Base-by-base conservation (phyloP, 805 yeast genomes). In the Pichia ethanolica region DNA sequence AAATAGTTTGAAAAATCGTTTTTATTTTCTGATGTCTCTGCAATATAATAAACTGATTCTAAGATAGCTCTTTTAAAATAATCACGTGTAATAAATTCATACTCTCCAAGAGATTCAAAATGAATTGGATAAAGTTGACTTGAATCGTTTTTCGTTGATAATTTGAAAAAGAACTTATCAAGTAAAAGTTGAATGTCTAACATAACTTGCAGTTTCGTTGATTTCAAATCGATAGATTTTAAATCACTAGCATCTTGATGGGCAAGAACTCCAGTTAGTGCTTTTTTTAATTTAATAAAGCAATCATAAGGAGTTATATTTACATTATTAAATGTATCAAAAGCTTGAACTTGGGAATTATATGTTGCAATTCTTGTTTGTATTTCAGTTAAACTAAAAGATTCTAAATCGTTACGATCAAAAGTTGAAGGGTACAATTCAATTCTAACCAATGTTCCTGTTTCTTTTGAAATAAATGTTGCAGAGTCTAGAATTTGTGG, bases 191-290 rank as follows among this genome's bases (percentile, higher is more conserved):
- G 62, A 2, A 84, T 71, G 53, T 84, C 81, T 5, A 86, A 62
- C 49, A 78, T 78, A 5, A 55, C 52, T 25, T 45, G 43, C 3
- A 85, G 69, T 53, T 77, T 80, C 2, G 63, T 60, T 28, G 75
- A 75, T n/a, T 67, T 62, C 4, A 78, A 63, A 52, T 74, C 71
- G 37, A 89, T 81, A 0, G 84, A 78, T 57, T 78, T 82, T 3
- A 71, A 65, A 10, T 75, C 77, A 5, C 72, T 75, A 3, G 63
- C 67, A 3, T 74, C 67, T 2, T 60, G 64, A 27, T 74, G 62
- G 8, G 70, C 61, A 26, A 88, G 63, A 0, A 95, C 91, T 2
- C 89, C 90, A 53, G 72, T 78, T 43, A 87, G 66, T 8, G 85
- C 83, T 52, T 78, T 80, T 56, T 76, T 72, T 14, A 88, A 59